These are phyloP conservation scores for Mycena chlorophos DNA, from an alignment of 768 basidiomycete species.

Conservation along the genomic window DNA sequence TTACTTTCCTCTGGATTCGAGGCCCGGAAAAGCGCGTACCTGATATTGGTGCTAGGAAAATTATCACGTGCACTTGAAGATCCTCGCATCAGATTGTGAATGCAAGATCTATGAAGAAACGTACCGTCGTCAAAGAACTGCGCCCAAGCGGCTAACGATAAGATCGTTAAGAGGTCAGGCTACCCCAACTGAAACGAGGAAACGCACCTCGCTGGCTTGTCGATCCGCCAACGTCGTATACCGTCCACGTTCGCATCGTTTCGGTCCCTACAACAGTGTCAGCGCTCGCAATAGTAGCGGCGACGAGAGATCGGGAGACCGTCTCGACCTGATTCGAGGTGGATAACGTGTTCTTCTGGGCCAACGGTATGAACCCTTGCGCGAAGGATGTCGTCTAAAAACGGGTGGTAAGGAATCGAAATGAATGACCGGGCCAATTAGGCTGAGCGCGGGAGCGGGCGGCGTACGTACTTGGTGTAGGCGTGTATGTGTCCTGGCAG, in stretches of 20 bases:
- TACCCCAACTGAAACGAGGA: neutral
- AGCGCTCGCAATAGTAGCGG: neutral
- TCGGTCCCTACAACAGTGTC: conserved; percentile 24
- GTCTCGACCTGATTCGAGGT: conserved; percentile 43
- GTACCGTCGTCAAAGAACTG: conserved; percentile 70
- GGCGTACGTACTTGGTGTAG: conserved; percentile 46
- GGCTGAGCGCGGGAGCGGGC: neutral
- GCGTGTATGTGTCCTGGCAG: conserved; percentile 50
- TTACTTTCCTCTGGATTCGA: neutral
- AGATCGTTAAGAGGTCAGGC: neutral
- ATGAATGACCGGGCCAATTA: neutral
- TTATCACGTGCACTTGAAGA: conserved; percentile 55
- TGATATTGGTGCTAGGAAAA: conserved; percentile 66
- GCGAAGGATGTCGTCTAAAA: conserved; percentile 59
- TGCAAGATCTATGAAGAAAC: conserved; percentile 8
- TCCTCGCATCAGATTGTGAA: neutral
- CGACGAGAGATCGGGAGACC: conserved; percentile 6
- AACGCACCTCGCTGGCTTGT: conserved; percentile 54
- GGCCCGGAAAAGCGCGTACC: conserved; percentile 9
- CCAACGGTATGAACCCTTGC: conserved; percentile 65
- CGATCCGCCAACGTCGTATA: conserved; percentile 69
- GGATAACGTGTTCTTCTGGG: conserved; percentile 61
- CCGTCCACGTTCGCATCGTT: conserved; percentile 52
- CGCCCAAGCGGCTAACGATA: conserved; percentile 62
- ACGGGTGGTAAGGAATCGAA: neutral